These are phyloP conservation scores for Colletotrichum lentis DNA, from an alignment of 2,329 filamentous ascomycete species.

Conservation along the genomic window DNA sequence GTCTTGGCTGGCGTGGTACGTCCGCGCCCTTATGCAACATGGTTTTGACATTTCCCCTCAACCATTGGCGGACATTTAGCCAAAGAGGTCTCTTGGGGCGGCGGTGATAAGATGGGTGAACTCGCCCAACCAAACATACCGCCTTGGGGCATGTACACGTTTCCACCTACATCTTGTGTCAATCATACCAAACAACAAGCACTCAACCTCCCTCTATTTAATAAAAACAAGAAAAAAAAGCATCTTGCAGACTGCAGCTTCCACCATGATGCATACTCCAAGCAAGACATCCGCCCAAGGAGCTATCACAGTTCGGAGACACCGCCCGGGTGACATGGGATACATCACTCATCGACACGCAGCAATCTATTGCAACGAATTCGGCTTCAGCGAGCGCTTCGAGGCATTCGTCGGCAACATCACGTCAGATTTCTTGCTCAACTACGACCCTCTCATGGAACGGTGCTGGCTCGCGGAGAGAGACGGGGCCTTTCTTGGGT, in stretches of 20 bases:
- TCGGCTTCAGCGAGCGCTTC: constrained; percentile 38
- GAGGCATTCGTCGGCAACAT: constrained; percentile 41
- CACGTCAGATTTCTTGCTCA: constrained; percentile 42
- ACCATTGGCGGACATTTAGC: neutral
- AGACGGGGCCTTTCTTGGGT: constrained; percentile 41
- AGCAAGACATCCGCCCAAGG: too few relatives aligned
- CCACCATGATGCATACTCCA: neutral
- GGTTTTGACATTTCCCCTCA: neutral
- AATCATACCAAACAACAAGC: too few relatives aligned
- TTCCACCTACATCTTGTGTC: too few relatives aligned
- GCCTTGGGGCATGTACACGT: neutral
- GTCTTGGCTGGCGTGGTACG: neutral
- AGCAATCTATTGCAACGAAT: constrained; percentile 39
- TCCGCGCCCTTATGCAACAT: constrained; percentile 7
- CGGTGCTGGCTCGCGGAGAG: constrained; percentile 44
- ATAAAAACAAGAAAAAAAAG: too few relatives aligned
- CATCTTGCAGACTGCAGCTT: too few relatives aligned
- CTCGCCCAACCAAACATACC: neutral
- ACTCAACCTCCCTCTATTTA: too few relatives aligned
- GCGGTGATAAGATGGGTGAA: neutral
- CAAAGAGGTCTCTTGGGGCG: too few relatives aligned
- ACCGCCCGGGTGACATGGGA: constrained; percentile 42
- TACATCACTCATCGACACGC: constrained; percentile 43
- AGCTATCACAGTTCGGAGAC: constrained; percentile 29
- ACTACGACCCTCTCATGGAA: constrained; percentile 40